Evolutionary conservation across 192 early-diverging fungal genomes (phyloP).

Genomic region (Umbelopsis sp.): DNA sequence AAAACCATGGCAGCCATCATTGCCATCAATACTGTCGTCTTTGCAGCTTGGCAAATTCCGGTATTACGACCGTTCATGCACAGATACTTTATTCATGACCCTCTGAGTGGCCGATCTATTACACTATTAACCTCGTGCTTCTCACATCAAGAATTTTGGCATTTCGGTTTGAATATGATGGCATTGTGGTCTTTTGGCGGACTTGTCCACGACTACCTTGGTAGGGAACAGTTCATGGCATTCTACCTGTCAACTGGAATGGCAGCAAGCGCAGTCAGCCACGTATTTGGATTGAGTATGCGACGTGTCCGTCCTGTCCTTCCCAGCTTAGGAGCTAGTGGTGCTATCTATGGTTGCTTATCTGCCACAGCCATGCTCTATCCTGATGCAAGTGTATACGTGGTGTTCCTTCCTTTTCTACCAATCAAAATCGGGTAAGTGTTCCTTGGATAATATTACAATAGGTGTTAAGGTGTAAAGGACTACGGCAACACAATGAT

Average conservation of each 20-base stretch:
- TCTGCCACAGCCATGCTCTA: conserved; percentile 57
- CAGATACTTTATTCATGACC: conserved; percentile 78
- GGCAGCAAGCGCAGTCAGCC: conserved; percentile 67
- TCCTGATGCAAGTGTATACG: conserved; percentile 56
- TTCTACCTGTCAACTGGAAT: conserved; percentile 78
- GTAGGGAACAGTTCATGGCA: conserved; percentile 72
- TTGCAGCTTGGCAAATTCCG: conserved; percentile 72
- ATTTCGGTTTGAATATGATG: conserved; percentile 82
- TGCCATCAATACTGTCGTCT: conserved; percentile 74
- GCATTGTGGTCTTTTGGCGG: conserved; percentile 71
- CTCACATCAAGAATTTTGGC: conserved; percentile 72
- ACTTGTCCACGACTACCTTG: conserved; percentile 50
- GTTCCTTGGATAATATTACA: neutral
- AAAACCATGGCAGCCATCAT: conserved; percentile 54
- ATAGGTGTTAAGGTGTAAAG: no score
- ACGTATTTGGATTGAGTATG: conserved; percentile 51
- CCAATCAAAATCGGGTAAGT: conserved; percentile 40
- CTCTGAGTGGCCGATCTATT: conserved; percentile 61
- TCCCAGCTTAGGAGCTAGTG: conserved; percentile 81
- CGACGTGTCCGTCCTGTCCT: conserved; percentile 45
- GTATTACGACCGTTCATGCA: conserved; percentile 69
- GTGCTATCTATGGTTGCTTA: conserved; percentile 76
- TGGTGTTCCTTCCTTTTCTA: conserved; percentile 65
- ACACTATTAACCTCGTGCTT: conserved; percentile 83
- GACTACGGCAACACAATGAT: no score